Evolutionary conservation across 1,139 yeast species (phyloP).

Genomic region (Kazachstania sp.): DNA sequence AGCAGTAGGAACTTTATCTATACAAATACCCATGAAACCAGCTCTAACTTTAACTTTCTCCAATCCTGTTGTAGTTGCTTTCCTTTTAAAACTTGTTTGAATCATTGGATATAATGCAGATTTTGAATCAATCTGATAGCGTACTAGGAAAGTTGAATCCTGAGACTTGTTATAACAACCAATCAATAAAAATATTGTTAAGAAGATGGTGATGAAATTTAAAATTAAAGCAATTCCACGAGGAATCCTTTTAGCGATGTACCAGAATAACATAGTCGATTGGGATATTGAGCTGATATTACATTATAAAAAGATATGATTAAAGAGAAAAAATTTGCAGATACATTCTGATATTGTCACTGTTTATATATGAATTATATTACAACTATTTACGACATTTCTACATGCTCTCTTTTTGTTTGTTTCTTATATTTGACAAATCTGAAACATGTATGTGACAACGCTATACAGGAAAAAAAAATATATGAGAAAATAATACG

Average conservation of each 20-base stretch:
- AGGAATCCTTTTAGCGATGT: conserved; percentile 17
- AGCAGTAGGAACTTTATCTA: conserved; percentile 23
- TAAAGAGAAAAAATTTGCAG: too few species aligned
- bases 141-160: conserved; percentile 22
- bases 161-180: conserved; percentile 25
- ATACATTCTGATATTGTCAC: too few species aligned
- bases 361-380: too few species aligned
- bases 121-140: conserved; percentile 20
- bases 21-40: conserved; percentile 30
- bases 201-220: conserved; percentile 24
- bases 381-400: too few species aligned
- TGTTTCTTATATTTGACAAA: too few species aligned
- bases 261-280: not conserved
- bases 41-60: conserved; percentile 22
- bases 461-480: too few species aligned
- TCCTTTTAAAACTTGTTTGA: conserved; percentile 17
- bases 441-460: too few species aligned
- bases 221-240: conserved; percentile 21
- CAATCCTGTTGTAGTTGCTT: conserved; percentile 16
- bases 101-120: conserved; percentile 26
- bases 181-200: conserved; percentile 24
- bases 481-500: not conserved
- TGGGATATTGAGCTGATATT: not conserved
- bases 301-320: too few species aligned
- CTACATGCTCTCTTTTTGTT: too few species aligned